Evolutionary conservation across 2,329 filamentous ascomycete species (phyloP).

Genomic region (Lithohypha guttulata): DNA sequence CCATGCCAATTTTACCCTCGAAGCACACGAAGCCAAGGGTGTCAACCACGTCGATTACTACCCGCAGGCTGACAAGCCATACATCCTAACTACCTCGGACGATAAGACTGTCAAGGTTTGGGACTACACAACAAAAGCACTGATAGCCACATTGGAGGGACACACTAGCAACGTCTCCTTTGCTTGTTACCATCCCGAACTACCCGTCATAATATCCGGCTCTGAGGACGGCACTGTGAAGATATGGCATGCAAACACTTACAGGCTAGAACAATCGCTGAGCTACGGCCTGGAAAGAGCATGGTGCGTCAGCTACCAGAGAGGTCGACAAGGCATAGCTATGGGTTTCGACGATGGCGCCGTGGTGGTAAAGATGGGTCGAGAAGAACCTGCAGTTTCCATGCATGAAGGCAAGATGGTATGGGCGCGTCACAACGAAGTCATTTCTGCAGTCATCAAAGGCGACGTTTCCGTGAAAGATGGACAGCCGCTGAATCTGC

Average conservation of each 20-base stretch:
- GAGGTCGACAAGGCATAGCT: slow-evolving; percentile 85
- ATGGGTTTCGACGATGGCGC: slow-evolving; percentile 97
- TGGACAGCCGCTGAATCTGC: slow-evolving; percentile 71
- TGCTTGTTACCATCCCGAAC: slow-evolving; percentile 91
- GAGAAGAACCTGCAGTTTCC: slow-evolving; percentile 92
- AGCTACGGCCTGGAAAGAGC: slow-evolving; percentile 93
- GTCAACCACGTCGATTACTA: slow-evolving; percentile 95
- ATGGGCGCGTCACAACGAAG: slow-evolving; percentile 91
- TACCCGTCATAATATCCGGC: slow-evolving; percentile 93
- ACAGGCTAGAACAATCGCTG: slow-evolving; percentile 86
- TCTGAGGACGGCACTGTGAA: slow-evolving; percentile 96
- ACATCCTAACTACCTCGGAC: slow-evolving; percentile 91
- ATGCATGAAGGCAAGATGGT: slow-evolving; percentile 99
- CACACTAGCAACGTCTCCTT: slow-evolving; percentile 98
- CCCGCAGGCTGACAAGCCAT: slow-evolving; percentile 59
- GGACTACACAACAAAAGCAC: slow-evolving; percentile 97
- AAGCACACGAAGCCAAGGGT: slow-evolving; percentile 93
- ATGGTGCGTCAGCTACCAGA: slow-evolving; percentile 95
- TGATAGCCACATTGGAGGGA: slow-evolving; percentile 92
- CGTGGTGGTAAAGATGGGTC: slow-evolving; percentile 93
- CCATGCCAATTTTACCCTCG: slow-evolving; percentile 92
- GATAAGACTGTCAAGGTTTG: slow-evolving; percentile 96
- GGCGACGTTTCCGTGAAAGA: slow-evolving; percentile 78
- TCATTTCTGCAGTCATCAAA: slow-evolving; percentile 90
- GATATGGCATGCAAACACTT: slow-evolving; percentile 98